Evolutionary conservation across 2,329 filamentous ascomycete species (phyloP).

Genomic region (Sclerotinia borealis): DNA sequence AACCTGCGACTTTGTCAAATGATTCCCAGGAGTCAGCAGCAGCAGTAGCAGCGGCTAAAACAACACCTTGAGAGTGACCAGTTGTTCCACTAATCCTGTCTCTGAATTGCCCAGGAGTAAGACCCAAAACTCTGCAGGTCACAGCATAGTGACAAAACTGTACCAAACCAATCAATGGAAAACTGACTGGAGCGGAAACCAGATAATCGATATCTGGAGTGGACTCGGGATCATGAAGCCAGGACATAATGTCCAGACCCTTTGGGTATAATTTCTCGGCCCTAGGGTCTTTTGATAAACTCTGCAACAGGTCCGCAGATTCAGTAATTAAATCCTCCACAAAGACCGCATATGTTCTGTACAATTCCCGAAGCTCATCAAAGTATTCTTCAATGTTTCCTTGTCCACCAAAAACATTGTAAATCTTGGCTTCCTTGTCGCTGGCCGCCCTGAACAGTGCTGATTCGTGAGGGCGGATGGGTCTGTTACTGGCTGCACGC

Average conservation of each 20-base stretch:
- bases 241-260: constrained; percentile 89
- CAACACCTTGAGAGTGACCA: constrained; percentile 93
- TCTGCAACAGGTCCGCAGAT: constrained; percentile 82
- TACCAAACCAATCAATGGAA: constrained; percentile 91
- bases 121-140: constrained; percentile 84
- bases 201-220: constrained; percentile 94
- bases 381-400: constrained; percentile 99
- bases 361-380: constrained; percentile 88
- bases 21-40: constrained; percentile 91
- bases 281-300: constrained; percentile 71
- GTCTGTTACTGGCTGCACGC: constrained; percentile 73
- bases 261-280: constrained; percentile 96
- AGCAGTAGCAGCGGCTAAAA: constrained; percentile 86
- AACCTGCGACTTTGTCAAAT: constrained; percentile 71
- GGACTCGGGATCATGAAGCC: constrained; percentile 82
- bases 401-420: constrained; percentile 93
- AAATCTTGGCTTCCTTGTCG: constrained; percentile 77
- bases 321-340: constrained; percentile 77
- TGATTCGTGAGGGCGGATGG: constrained; percentile 88
- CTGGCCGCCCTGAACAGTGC: constrained; percentile 84
- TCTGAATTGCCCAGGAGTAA: constrained; percentile 81
- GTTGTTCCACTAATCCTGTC: constrained; percentile 83
- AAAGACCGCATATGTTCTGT: constrained; percentile 85
- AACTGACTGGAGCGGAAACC: constrained; percentile 89
- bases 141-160: constrained; percentile 95